Evolutionary conservation across 352 stramenopile species (phyloP), one percentile per base, ranked within the genome.

Genomic region (Globisporangium okanoganense): DNA sequence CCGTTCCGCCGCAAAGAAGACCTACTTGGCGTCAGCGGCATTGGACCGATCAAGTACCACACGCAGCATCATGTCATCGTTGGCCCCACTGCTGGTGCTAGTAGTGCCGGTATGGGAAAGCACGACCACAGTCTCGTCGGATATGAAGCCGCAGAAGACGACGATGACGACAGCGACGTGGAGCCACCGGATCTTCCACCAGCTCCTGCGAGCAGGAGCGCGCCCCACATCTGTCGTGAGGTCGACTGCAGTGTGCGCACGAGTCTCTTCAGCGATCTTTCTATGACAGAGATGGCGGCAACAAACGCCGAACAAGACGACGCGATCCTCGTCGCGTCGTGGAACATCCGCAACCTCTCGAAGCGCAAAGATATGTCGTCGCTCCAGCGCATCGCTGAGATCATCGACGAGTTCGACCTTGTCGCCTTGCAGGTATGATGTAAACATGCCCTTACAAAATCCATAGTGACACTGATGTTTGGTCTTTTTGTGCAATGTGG

Each of bases 291-390:
- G 13, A 44, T 48, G 25, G 10, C 25, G 8, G 22, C 5, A 20
- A n/a, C 50, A 12, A 14, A 16, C 1, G 18, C 45, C 0, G 27
- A 27, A 9, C n/a, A 2, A 18, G n/a, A 41, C 4, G 59, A 27
- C 25, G 63, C 65, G 22, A 24, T 91, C 20, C 61, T 91, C 36
- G 57, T 89, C 7, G 82, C 75, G 0, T 87, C 78, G 56, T 90
- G 77, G 78, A 92, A 92, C 29, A 79, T 92, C n/a, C 77, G 78
- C 67, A 87, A 89, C 48, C 62, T 90, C 59, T 90, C 80, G 3
- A 73, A 69, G 25, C 63, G 56, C n/a, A 77, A 79, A 38, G 69
- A 82, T 5, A 62, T 66, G 12, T 55, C 58, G 33, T 59, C 74
- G 4, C 50, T 88, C 3, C 22, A 81, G 20, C 72, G 73, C n/a